These are phyloP conservation scores for Euphorbia lathyris DNA, from an alignment of 345 rosid species.

Conservation along the genomic window DNA sequence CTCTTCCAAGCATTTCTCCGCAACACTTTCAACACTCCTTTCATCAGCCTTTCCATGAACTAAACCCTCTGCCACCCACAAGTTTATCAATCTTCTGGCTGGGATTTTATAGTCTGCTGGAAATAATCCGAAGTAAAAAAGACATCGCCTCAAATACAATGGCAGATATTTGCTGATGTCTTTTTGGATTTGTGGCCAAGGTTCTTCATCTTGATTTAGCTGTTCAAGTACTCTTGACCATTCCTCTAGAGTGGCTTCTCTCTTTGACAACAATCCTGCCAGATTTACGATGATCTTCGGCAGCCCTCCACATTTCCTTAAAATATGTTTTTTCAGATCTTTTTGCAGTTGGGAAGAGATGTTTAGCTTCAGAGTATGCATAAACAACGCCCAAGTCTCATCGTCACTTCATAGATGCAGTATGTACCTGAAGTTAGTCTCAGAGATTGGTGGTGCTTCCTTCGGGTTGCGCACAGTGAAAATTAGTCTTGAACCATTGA, in stretches of 20 bases:
- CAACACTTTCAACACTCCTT: conserved; percentile 12
- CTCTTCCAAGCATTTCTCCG: conserved; percentile 21
- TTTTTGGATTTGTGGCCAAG: conserved; percentile 10
- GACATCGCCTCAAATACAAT: conserved; percentile 17
- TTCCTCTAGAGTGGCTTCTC: conserved; percentile 11
- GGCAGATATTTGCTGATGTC: conserved; percentile 19
- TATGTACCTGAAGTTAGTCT: conserved; percentile 1
- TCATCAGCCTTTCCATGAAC: conserved; percentile 2
- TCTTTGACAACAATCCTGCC: conserved; percentile 13
- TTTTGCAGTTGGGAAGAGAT: conserved; percentile 7
- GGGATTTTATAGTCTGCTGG: conserved; percentile 19
- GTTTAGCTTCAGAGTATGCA: neutral
- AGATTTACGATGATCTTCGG: neutral
- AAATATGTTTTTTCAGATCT: conserved; percentile 14
- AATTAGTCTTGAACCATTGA: conserved; percentile 23
- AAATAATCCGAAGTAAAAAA: conserved; percentile 19
- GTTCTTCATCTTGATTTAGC: conserved; percentile 2
- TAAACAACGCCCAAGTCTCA: conserved; percentile 22
- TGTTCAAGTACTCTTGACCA: conserved; percentile 11
- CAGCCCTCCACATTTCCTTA: conserved; percentile 20
- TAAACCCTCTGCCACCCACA: conserved; percentile 2
- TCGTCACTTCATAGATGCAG: conserved; percentile 14
- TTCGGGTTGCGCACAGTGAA: conserved; percentile 1
- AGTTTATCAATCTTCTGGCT: conserved; percentile 8
- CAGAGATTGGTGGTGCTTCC: conserved; percentile 9